Percentiles rank a stretch among this genome's conserved stretches.
phyloP scores from a whole-genome alignment of 164 flowering plant species.

The Stephania japonica region DNA sequence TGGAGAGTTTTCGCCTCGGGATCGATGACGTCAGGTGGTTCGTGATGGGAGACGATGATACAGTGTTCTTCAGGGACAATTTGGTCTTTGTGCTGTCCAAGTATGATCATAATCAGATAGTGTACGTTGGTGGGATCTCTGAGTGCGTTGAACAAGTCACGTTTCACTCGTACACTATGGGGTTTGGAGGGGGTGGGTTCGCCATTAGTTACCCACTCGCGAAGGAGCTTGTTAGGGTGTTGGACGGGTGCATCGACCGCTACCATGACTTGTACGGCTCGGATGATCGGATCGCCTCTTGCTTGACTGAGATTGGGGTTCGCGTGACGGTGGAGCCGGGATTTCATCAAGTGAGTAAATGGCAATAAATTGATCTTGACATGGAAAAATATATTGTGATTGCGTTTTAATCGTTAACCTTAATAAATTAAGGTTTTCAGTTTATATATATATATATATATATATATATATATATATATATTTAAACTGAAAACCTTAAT shows the following conservation, averaged over 20 bases:
- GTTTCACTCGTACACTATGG: constrained; percentile 49
- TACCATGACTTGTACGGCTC: constrained; percentile 58
- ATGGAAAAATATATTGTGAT: no score
- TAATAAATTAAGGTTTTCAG: no score
- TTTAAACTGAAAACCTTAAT: no score
- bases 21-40: constrained; percentile 49
- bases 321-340: constrained; percentile 65
- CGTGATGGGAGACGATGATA: constrained; percentile 77
- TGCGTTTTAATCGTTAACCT: no score
- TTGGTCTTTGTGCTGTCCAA: constrained; percentile 45
- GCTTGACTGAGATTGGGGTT: constrained; percentile 78
- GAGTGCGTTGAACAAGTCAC: constrained; percentile 64
- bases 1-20: constrained; percentile 44
- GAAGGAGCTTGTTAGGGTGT: constrained; percentile 38
- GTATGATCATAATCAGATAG: constrained; percentile 50
- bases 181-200: constrained; percentile 73
- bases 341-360: constrained; percentile 47
- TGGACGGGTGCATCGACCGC: constrained; percentile 51
- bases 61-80: constrained; percentile 52
- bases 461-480: no score
- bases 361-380: no score
- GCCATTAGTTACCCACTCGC: constrained; percentile 67
- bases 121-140: constrained; percentile 57
- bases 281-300: constrained; percentile 67
- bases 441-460: no score